Percentiles rank a stretch among this genome's conserved stretches.
Conservation (phyloP, 2,329 filamentous ascomycete species). For the Fusarium sp. region DNA sequence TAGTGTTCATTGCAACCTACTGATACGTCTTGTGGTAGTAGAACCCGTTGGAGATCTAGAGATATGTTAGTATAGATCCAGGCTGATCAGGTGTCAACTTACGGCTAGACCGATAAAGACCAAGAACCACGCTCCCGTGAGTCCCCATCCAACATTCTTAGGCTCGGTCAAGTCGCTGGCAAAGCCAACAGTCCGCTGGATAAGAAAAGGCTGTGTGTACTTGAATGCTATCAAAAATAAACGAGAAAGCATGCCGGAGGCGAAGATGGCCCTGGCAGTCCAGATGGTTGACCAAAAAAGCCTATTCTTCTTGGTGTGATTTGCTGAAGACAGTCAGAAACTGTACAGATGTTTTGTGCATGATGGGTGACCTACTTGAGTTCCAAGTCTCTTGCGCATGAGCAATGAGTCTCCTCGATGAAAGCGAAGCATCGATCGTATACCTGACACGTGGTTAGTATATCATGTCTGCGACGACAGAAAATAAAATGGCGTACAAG, state of each 20-base stretch:
- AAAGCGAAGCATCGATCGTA: neutral
- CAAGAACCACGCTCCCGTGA: constrained; percentile 12
- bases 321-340: neutral
- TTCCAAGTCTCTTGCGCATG: constrained; percentile 4
- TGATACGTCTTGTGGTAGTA: constrained; percentile 23
- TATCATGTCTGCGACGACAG: no score
- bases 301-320: constrained; percentile 6
- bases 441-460: neutral
- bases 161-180: constrained; percentile 4
- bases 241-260: constrained; percentile 7
- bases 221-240: constrained; percentile 17
- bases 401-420: neutral
- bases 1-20: neutral
- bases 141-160: constrained; percentile 16
- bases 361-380: neutral
- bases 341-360: neutral
- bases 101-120: constrained; percentile 19
- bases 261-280: neutral
- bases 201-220: constrained; percentile 19
- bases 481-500: neutral
- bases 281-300: constrained; percentile 19
- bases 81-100: neutral
- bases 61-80: neutral
- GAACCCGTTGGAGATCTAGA: constrained; percentile 13
- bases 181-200: constrained; percentile 7